These are phyloP conservation scores for Eremochloa ophiuroides DNA, from an alignment of 176 grass and related monocot genomes.

Conservation along the genomic window DNA sequence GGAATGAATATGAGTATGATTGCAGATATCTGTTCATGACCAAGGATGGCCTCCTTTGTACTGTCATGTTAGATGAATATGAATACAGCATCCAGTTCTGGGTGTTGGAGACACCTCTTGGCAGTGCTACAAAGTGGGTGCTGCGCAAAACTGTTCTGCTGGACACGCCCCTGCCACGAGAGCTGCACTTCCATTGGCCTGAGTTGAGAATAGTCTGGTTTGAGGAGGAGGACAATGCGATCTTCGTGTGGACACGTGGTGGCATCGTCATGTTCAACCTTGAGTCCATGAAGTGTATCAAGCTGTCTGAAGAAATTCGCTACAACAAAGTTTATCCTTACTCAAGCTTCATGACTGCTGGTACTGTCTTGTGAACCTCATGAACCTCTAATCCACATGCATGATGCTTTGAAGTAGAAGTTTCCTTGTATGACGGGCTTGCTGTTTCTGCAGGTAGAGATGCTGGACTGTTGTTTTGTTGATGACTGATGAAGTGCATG, in stretches of 20 bases:
- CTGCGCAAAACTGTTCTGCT: background rate
- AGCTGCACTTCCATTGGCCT: too few species aligned
- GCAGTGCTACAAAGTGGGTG: background rate
- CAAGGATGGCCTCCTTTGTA: background rate
- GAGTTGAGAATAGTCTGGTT: too few species aligned
- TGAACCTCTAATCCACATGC: background rate
- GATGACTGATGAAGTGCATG: too few species aligned
- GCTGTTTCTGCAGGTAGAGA: background rate
- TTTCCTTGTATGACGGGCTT: background rate
- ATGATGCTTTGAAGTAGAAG: background rate
- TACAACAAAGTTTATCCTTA: background rate
- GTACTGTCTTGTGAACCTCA: background rate
- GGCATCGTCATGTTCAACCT: background rate
- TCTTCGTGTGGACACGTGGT: too few species aligned
- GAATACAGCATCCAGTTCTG: background rate
- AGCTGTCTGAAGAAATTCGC: background rate
- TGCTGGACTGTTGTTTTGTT: too few species aligned
- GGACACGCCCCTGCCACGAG: background rate
- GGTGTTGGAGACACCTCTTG: background rate
- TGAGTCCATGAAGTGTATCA: background rate
- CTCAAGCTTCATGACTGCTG: background rate
- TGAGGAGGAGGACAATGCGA: too few species aligned
- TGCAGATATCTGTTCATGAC: accelerated
- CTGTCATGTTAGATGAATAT: background rate
- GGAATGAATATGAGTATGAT: background rate